phyloP scores from a whole-genome alignment of 2,329 filamentous ascomycete species.

The Fusarium falciforme region DNA sequence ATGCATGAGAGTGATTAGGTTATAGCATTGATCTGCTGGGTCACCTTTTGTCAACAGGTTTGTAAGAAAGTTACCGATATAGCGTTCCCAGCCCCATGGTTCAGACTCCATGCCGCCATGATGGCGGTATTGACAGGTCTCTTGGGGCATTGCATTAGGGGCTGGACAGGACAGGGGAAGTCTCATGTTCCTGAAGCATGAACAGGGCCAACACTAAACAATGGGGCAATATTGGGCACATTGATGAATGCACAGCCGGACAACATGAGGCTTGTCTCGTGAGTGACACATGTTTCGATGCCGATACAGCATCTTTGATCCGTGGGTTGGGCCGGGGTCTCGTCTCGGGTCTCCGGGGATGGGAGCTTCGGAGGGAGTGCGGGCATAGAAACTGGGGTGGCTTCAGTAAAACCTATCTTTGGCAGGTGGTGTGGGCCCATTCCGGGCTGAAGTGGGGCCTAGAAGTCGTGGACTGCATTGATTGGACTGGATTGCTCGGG shows the following conservation, averaged over 20 bases:
- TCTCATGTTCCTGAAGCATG: not conserved
- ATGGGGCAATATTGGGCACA: not conserved
- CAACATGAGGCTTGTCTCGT: not conserved
- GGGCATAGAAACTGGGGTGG: not conserved
- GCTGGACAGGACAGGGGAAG: not conserved
- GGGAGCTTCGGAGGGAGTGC: conserved; percentile 20
- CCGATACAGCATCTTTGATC: not conserved
- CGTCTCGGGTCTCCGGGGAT: not conserved
- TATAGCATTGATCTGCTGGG: not conserved
- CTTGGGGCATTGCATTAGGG: not conserved
- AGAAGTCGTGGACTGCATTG: conserved; percentile 19
- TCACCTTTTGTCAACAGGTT: not conserved
- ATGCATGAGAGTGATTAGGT: not conserved
- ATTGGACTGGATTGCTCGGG: conserved; percentile 26
- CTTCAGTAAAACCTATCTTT: not conserved
- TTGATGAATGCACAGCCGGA: not conserved
- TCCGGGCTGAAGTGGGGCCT: conserved; percentile 11
- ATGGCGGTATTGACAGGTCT: not conserved
- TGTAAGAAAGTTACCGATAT: not conserved
- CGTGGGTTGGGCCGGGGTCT: not conserved
- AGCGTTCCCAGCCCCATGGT: not conserved
- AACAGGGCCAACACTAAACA: not conserved
- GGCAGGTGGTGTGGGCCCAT: not conserved
- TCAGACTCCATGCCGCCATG: not conserved
- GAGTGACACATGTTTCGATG: not conserved